phyloP scores from a whole-genome alignment of 352 stramenopile species.

The Thraustochytrium sp. region DNA sequence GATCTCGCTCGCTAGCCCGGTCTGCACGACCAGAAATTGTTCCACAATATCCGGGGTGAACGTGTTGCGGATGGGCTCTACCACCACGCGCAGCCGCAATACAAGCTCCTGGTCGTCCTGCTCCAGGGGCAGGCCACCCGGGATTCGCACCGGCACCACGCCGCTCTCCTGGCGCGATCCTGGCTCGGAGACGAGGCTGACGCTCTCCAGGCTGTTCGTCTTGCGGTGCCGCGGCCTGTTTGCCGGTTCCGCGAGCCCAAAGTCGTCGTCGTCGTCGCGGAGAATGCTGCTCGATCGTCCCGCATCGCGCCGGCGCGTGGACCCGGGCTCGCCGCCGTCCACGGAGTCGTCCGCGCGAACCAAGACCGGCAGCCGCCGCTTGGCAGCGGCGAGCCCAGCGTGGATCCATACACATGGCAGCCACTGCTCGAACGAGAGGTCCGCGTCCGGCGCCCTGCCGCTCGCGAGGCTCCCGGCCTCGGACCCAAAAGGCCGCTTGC shows the following conservation, averaged over 20 bases:
- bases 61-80: conserved; percentile 38
- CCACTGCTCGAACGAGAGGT: conserved; percentile 38
- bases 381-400: background rate
- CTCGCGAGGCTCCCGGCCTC: background rate
- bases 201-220: conserved; percentile 35
- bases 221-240: conserved; percentile 8
- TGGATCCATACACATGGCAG: conserved; percentile 18
- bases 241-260: background rate
- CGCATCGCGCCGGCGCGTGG: no score
- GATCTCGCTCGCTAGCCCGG: conserved; percentile 26
- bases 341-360: background rate
- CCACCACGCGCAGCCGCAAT: conserved; percentile 6
- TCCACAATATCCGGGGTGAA: conserved; percentile 40
- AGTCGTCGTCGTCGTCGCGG: conserved; percentile 1
- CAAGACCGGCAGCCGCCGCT: background rate
- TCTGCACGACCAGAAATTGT: conserved; percentile 38
- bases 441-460: background rate
- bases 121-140: background rate
- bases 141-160: background rate
- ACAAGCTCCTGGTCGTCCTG: conserved; percentile 20
- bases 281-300: no score
- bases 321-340: background rate
- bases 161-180: background rate
- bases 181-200: conserved; percentile 14
- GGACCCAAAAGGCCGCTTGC: background rate